phyloP scores from a whole-genome alignment of 2,329 filamentous ascomycete species.

The Cladobotryum protrusum region DNA sequence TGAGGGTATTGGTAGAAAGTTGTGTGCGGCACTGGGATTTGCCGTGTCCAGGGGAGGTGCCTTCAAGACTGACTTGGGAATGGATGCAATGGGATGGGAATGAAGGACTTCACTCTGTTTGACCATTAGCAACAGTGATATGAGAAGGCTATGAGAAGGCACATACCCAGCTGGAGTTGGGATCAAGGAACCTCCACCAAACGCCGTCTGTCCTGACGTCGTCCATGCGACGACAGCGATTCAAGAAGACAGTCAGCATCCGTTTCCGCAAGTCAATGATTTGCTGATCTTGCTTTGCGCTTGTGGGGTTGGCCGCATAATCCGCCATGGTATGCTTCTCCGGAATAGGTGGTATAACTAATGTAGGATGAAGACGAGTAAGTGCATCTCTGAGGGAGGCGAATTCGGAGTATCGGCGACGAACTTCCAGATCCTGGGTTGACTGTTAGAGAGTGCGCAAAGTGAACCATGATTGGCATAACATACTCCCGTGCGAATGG shows the following conservation, averaged over 20 bases:
- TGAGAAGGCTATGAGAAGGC: neutral
- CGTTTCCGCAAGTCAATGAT: constrained; percentile 96
- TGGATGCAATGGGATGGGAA: constrained; percentile 80
- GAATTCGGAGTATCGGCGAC: constrained; percentile 94
- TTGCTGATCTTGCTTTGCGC: constrained; percentile 92
- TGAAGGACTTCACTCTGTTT: constrained; percentile 84
- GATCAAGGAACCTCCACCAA: constrained; percentile 96
- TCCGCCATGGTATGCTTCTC: constrained; percentile 99
- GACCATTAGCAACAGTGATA: constrained; percentile 15
- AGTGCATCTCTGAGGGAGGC: constrained; percentile 83
- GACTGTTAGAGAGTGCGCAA: constrained; percentile 1
- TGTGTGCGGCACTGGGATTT: constrained; percentile 83
- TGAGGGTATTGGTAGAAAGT: constrained; percentile 79
- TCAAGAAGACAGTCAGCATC: constrained; percentile 93
- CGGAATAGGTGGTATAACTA: constrained; percentile 93
- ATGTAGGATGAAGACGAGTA: constrained; percentile 84
- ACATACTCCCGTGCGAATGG: constrained; percentile 84
- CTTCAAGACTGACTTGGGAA: constrained; percentile 90
- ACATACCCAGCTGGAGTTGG: constrained; percentile 93
- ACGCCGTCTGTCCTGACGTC: constrained; percentile 88
- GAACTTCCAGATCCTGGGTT: constrained; percentile 81
- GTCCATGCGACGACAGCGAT: constrained; percentile 88
- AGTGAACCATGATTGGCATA: neutral
- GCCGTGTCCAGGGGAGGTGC: constrained; percentile 92
- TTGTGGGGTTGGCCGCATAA: constrained; percentile 95